Conservation (phyloP, 2,329 filamentous ascomycete species). For the Cercospora sp. region DNA sequence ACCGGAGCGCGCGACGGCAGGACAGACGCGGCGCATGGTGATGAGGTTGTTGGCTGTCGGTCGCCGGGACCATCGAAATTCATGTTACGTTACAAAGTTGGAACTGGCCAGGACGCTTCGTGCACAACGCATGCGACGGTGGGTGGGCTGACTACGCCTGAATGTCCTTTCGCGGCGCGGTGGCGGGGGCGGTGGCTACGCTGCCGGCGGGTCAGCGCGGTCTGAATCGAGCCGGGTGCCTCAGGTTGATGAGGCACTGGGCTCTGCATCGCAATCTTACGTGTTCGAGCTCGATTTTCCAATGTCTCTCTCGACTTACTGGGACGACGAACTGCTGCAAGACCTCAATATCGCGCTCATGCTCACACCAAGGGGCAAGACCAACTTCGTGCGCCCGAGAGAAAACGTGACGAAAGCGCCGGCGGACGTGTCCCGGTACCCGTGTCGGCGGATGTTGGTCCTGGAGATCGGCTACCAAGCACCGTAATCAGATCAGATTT, state of each 20-base stretch:
- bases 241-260: not conserved
- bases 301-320: not conserved
- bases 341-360: conserved; percentile 15
- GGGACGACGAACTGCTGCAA: not conserved
- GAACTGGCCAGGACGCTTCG: not conserved
- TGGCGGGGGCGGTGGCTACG: not conserved
- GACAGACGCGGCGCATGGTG: not conserved
- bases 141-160: not conserved
- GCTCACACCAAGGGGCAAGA: not conserved
- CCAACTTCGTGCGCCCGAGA: not conserved
- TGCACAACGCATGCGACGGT: not conserved
- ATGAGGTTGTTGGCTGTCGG: not conserved
- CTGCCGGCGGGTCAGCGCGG: not conserved
- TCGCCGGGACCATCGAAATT: not conserved
- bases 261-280: not conserved
- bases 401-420: not conserved
- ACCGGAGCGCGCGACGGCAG: not conserved
- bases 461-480: not conserved
- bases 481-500: too few species aligned
- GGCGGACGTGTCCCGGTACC: not conserved
- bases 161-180: not conserved
- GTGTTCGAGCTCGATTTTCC: not conserved
- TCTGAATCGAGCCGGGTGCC: not conserved
- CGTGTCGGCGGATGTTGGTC: not conserved
- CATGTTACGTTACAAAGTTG: not conserved